Evolutionary conservation across 1,284 basidiomycete species (phyloP), one percentile per base, ranked within the genome.

Genomic region (Microstroma glucosiphilum): DNA sequence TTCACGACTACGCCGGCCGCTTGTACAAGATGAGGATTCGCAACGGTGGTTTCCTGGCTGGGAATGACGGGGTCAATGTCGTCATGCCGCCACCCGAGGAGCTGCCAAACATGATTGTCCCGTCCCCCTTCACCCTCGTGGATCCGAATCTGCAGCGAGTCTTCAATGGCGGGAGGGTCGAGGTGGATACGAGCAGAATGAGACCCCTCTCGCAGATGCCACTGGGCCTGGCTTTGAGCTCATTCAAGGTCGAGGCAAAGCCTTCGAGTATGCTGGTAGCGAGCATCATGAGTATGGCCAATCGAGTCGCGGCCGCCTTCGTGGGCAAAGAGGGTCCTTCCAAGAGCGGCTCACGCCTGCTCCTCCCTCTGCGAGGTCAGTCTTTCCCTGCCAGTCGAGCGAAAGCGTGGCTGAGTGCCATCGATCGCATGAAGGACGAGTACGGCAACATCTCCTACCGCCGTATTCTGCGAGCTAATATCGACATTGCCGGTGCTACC

Each of bases 281-380:
- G 0, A 92, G 96, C 79, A 82, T 85, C 72, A 94, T 94, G 89
- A 88, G 92, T 69, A 76, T 89, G 12, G 91, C 91, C 0, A 87
- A 87, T 61, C 85, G 89, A 1, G 83, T 88, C 1, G 88, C 89
- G 0, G 94, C 91, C 17, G 81, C 81, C 41, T 93, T 89, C 80
- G 86, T 86, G 13, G n/a, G 17, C 21, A 19, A 25, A 8, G 13
- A 17, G 6, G 21, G 15, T 60, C 30, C 30, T 3, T 69, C 78
- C 21, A 86, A 89, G 15, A 84, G 83, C 21, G 81, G 82, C 4
- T 69, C 96, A 21, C 86, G 89, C 0, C 82, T 87, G 46, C 77
- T 90, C 1, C 89, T 88, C 62, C 86, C 92, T 19, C 72, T 81
- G 1, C 80, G 84, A 40, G 75, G 71, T 1, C 73, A 82, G 1